Percentiles rank a stretch among this genome's conserved stretches.
phyloP scores from a whole-genome alignment of 106 monocot genomes.

The Xerophyta viscosa region DNA sequence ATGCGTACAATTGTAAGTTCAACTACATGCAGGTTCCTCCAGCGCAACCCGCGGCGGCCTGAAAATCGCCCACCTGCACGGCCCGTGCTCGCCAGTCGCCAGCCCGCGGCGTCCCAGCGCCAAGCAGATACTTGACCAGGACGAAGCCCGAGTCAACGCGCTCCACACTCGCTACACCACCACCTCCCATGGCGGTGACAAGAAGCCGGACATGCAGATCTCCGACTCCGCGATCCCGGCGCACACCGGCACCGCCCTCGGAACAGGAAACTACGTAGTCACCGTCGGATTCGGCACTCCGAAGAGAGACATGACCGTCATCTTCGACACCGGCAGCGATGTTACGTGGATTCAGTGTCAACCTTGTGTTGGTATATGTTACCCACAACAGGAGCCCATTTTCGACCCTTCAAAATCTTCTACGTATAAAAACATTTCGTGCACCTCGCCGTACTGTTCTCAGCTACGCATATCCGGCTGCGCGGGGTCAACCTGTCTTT shows the following conservation, averaged over 20 bases:
- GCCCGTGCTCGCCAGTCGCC: conserved; percentile 25
- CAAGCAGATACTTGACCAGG: conserved; percentile 23
- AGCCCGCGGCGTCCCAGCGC: neutral
- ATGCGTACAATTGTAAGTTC: neutral
- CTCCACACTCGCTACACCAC: conserved; percentile 10
- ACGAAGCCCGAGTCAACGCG: conserved; percentile 18
- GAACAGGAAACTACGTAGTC: neutral
- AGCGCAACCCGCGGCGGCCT: neutral
- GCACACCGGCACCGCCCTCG: neutral
- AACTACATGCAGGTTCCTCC: neutral
- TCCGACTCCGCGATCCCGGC: neutral
- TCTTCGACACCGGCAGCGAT: conserved; percentile 31
- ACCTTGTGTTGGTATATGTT: conserved; percentile 9
- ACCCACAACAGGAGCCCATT: conserved; percentile 11
- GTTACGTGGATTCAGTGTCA: conserved; percentile 18
- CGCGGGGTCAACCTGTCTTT: conserved; percentile 4
- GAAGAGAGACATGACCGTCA: neutral
- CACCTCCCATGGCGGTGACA: neutral
- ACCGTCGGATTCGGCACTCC: conserved; percentile 9
- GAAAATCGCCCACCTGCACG: conserved; percentile 8
- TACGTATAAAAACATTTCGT: conserved; percentile 20
- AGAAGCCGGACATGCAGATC: neutral
- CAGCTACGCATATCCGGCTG: neutral
- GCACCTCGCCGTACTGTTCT: conserved; percentile 19
- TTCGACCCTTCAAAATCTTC: conserved; percentile 27